Percentiles rank a stretch among this genome's conserved stretches.
Conservation (phyloP, 306 rosid species). For the Abrus pulchellus region DNA sequence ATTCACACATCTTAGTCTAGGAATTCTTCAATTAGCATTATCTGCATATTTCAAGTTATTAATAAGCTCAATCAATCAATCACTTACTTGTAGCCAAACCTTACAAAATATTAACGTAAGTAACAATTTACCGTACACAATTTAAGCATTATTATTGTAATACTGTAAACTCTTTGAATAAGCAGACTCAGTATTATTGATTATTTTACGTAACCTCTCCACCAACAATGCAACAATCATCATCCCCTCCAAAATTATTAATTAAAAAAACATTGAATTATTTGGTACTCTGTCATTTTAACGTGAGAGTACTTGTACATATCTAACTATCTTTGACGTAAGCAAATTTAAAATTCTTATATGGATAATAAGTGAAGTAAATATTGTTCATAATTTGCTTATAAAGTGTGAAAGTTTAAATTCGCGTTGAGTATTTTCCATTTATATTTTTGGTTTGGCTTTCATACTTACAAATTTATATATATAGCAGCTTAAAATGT, state of each 20-base stretch:
- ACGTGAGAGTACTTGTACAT: neutral
- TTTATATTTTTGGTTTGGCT: neutral
- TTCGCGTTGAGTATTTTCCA: neutral
- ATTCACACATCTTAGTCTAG: too few relatives aligned
- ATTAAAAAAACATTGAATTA: neutral
- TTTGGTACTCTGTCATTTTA: slow-evolving; percentile 22
- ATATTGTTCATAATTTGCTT: neutral
- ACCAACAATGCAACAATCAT: too few relatives aligned
- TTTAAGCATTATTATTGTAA: too few relatives aligned
- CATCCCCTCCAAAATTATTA: neutral
- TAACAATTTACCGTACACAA: too few relatives aligned
- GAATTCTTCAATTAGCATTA: too few relatives aligned
- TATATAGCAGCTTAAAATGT: neutral
- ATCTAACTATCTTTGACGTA: neutral
- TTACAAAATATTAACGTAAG: too few relatives aligned
- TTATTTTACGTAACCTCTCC: too few relatives aligned
- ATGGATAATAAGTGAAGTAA: neutral
- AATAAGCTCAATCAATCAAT: too few relatives aligned
- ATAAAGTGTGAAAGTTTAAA: neutral
- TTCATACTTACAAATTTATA: neutral
- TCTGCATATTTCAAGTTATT: too few relatives aligned
- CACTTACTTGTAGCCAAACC: too few relatives aligned
- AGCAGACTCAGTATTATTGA: too few relatives aligned
- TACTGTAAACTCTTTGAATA: too few relatives aligned
- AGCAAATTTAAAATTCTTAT: neutral